Percentiles rank a stretch among this genome's conserved stretches.
Evolutionary conservation across 176 grass and related monocot genomes (phyloP).

Genomic region (sorghum (Sorghum bicolor)): DNA sequence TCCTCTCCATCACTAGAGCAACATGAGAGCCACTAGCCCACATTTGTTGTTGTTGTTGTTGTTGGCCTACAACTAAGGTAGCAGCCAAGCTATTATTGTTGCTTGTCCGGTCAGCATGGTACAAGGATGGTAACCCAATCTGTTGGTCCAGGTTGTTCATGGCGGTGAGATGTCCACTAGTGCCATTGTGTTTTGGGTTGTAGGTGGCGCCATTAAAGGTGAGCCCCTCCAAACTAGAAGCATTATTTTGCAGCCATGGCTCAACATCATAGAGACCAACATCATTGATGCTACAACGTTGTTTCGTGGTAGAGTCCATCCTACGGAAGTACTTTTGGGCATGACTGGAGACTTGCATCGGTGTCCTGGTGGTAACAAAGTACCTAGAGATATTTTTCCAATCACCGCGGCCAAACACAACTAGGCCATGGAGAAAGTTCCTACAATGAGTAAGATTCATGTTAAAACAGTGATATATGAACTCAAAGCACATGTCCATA

Average conservation of each 20-base stretch:
- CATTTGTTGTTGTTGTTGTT: not conserved
- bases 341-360: conserved; percentile 11
- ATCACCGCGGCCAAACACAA: not conserved
- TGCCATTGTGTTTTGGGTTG: not conserved
- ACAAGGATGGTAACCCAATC: not conserved
- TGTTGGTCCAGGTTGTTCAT: not conserved
- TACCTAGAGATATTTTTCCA: conserved; percentile 31
- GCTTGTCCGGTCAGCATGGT: not conserved
- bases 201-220: not conserved
- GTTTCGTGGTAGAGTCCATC: not conserved
- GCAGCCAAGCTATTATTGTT: no score
- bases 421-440: not conserved
- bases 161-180: not conserved
- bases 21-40: not conserved
- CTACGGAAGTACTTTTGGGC: conserved; percentile 23
- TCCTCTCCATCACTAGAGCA: not conserved
- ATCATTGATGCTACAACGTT: conserved; percentile 14
- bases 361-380: conserved; percentile 15
- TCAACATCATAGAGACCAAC: not conserved
- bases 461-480: not conserved
- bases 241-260: not conserved
- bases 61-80: not conserved
- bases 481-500: not conserved
- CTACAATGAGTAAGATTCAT: not conserved
- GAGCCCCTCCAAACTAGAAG: not conserved